These are phyloP conservation scores for Talaromyces sp. DNA, from an alignment of 2,329 filamentous ascomycete genomes.

Conservation along the genomic window DNA sequence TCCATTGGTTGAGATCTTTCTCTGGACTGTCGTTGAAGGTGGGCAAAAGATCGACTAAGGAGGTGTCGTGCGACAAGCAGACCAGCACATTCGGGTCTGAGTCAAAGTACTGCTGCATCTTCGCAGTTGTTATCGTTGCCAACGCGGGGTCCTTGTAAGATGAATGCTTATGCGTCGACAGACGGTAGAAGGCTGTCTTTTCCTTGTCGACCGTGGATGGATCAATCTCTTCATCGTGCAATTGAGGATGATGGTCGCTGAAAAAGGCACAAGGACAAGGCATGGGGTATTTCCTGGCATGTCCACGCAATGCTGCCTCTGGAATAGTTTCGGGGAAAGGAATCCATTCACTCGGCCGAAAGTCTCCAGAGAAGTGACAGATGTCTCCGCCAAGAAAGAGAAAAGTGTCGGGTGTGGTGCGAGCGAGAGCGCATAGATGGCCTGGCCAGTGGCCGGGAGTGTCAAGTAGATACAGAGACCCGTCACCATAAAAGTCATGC, in stretches of 20 bases:
- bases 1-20: neutral
- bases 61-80: neutral
- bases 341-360: neutral
- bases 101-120: neutral
- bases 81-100: neutral
- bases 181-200: neutral
- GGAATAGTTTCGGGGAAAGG: neutral
- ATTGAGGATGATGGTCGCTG: constrained; percentile 5
- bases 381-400: neutral
- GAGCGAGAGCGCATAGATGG: constrained; percentile 3
- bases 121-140: neutral
- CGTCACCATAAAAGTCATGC: neutral
- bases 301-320: neutral
- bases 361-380: neutral
- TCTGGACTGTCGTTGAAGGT: neutral
- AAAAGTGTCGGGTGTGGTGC: constrained; percentile 1
- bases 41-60: neutral
- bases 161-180: neutral
- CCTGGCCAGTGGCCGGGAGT: constrained; percentile 4
- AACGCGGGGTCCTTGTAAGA: neutral
- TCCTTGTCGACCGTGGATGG: neutral
- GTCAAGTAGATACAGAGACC: neutral
- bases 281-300: constrained; percentile 1
- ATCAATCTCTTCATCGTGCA: constrained; percentile 1
- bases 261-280: constrained; percentile 1